These are phyloP conservation scores for Schrenkiella parvula DNA, from an alignment of 345 rosid genomes.

Conservation along the genomic window DNA sequence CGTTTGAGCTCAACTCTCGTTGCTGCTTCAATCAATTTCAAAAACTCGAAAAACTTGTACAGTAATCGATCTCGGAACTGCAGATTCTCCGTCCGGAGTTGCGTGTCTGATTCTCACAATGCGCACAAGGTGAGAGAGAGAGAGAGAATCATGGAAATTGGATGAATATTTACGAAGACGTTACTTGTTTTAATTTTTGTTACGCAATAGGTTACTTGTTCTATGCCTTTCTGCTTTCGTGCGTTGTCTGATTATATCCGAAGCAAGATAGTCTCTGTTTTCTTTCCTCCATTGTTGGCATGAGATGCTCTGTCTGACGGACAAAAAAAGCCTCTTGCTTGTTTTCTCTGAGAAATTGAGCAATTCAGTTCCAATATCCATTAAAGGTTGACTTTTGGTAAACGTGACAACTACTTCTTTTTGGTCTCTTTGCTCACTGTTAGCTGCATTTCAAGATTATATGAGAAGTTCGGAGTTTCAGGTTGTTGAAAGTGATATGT, in stretches of 20 bases:
- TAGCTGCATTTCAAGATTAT: background rate
- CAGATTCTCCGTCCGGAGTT: constrained; percentile 44
- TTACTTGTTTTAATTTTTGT: background rate
- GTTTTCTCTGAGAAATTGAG: background rate
- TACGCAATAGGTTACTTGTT: constrained; percentile 10
- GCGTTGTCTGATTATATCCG: background rate
- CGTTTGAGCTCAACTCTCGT: constrained; percentile 29
- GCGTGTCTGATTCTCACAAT: constrained; percentile 32
- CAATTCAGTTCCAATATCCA: background rate
- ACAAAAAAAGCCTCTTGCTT: background rate
- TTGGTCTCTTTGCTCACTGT: background rate
- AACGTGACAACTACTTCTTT: background rate
- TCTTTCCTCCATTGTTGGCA: background rate
- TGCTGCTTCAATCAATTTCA: constrained; percentile 28
- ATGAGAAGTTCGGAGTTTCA: background rate
- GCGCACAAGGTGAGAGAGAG: constrained; percentile 44
- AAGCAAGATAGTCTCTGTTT: constrained; percentile 1
- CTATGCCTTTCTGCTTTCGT: background rate
- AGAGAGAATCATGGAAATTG: constrained; percentile 2
- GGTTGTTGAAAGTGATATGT: background rate
- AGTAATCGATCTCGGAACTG: constrained; percentile 32
- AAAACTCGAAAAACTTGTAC: constrained; percentile 15
- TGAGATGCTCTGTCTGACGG: background rate
- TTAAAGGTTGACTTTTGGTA: background rate
- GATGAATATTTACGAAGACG: constrained; percentile 1